These are phyloP conservation scores for Vaucheria bursata DNA, from an alignment of 352 stramenopile genomes.

Conservation along the genomic window DNA sequence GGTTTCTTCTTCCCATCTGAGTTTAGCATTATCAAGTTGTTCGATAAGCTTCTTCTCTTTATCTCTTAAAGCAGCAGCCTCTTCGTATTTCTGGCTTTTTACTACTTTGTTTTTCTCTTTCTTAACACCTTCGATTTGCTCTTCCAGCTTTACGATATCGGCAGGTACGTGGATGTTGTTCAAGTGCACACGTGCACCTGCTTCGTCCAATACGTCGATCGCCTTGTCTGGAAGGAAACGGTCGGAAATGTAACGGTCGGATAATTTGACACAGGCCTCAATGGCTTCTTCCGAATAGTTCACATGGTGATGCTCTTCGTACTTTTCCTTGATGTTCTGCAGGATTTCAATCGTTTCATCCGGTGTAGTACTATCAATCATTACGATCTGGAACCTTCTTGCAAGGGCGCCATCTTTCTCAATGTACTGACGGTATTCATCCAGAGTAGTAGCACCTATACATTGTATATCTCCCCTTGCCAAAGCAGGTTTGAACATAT, in stretches of 20 bases:
- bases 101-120: conserved; percentile 14
- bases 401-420: conserved; percentile 81
- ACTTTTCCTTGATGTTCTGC: conserved; percentile 69
- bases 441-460: conserved; percentile 80
- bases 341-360: conserved; percentile 78
- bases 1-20: not conserved
- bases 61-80: not conserved
- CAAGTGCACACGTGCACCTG: conserved; percentile 57
- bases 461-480: conserved; percentile 71
- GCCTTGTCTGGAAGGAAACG: conserved; percentile 90
- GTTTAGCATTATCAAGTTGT: not conserved
- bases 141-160: conserved; percentile 2
- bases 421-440: conserved; percentile 85
- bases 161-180: not conserved
- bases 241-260: conserved; percentile 79
- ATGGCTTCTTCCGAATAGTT: conserved; percentile 66
- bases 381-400: conserved; percentile 74
- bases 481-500: conserved; percentile 82
- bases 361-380: conserved; percentile 43
- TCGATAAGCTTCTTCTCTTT: not conserved
- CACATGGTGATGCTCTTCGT: conserved; percentile 76
- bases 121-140: conserved; percentile 9
- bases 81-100: conserved; percentile 10
- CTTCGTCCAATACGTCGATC: conserved; percentile 90
- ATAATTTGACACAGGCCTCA: conserved; percentile 60